phyloP scores from a whole-genome alignment of 2,329 filamentous ascomycete genomes.

The Orbilia oligospora region DNA sequence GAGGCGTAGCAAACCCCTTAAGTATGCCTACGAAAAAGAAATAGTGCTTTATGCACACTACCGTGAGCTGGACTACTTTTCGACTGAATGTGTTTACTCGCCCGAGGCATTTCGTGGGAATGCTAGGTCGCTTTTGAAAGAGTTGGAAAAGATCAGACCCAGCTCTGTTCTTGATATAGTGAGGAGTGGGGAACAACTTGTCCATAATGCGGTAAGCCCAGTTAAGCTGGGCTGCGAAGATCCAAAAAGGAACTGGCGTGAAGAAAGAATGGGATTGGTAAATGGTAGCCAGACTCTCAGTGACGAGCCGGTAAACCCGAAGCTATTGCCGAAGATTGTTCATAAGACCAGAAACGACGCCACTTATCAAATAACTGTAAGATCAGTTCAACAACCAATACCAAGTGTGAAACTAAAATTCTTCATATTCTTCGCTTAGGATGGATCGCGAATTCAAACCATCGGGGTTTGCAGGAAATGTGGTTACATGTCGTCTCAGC shows the following conservation, averaged over 20 bases:
- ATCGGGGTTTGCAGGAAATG: constrained; percentile 88
- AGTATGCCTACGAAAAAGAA: constrained; percentile 99
- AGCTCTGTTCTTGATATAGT: constrained; percentile 97
- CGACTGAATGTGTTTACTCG: constrained; percentile 97
- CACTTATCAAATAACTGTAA: constrained; percentile 38
- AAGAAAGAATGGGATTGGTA: constrained; percentile 64
- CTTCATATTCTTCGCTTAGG: constrained; percentile 38
- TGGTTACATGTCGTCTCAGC: constrained; percentile 95
- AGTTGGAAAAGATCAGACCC: constrained; percentile 89
- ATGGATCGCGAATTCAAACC: constrained; percentile 68
- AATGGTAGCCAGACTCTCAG: constrained; percentile 17
- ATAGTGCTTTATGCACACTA: constrained; percentile 98
- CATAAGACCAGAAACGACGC: not conserved
- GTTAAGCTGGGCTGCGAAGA: not conserved
- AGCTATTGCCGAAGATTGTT: not conserved
- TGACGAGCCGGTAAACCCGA: not conserved
- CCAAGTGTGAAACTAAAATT: constrained; percentile 60
- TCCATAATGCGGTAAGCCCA: constrained; percentile 79
- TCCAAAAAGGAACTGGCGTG: not conserved
- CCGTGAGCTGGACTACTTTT: constrained; percentile 97
- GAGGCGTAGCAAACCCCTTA: constrained; percentile 94
- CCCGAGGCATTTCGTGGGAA: constrained; percentile 96
- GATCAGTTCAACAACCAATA: too few relatives aligned
- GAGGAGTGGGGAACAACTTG: constrained; percentile 95
- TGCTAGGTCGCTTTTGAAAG: constrained; percentile 92